Base-by-base conservation (phyloP, 306 rosid species). In the Delonix regia region DNA sequence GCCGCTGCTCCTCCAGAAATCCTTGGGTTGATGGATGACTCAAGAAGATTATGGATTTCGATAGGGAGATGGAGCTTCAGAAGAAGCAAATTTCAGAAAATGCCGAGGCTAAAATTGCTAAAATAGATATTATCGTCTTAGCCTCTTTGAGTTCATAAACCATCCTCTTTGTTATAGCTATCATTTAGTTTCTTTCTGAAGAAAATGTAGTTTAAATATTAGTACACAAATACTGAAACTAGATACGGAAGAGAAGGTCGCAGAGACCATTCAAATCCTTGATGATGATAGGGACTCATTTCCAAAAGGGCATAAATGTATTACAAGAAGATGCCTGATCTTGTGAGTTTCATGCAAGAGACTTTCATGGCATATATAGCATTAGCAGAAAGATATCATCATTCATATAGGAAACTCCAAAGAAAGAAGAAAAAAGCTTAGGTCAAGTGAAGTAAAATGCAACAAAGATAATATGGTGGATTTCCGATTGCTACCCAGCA, bases 181-280 rank as follows among this genome's bases (percentile, higher is more conserved):
- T 25, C 27, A 14, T 25, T 12, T 25, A 27, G 25, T 12, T 57
- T 34, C 18, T 25, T 13, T 57, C 36, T 57, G 18, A 57, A 57
- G 36, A 27, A 11, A 25, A 57, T 30, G n/a, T 30, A 1, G 4
- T 30, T 1, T 30, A 30, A 30, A 12, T 57, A 51, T 51, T 51
- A 22, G 67, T 22, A 65, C 16, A 64, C 10, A 39, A 24, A 56
- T 13, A 9, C 47, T 75, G 41, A 66, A 75, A 38, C 78, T 83
- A 96, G 98, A 96, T 78, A 93, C 93, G 98, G 99, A 96, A 82
- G 98, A 93, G 81, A 93, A 85, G 83, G 98, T 89, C 63, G 57
- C 19, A 2, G 80, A 38, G 41, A 89, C 97, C 75, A 91, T 93
- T 41, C 68, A 16, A 81, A 77, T 93, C 83, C 84, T 96, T n/a